Evolutionary conservation across 2,329 filamentous ascomycete species (phyloP), one percentile per base, ranked within the genome.

Genomic region (Daldinia eschscholtzii): DNA sequence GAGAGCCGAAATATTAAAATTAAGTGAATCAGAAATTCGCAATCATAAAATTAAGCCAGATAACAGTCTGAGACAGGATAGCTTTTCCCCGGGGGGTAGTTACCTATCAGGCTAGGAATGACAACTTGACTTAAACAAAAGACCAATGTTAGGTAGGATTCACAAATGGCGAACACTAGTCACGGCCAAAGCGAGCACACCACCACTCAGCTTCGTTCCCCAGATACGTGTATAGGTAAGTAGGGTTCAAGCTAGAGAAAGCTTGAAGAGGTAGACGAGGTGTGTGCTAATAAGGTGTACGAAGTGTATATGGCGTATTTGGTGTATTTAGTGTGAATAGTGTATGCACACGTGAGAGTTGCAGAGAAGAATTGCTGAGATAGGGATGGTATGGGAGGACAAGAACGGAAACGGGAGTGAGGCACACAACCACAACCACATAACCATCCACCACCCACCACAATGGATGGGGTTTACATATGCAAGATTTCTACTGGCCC

Each of bases 291-390:
- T 33, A n/a, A 48, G 42, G 42, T 23, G 18, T 46, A 9, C 18
- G 7, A 42, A 15, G 39, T 18, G 18, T 46, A 4, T 26, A 52
- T 26, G 26, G 13, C 10, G 33, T 35, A 10, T 10, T 35, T 15
- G 30, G 46, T 1, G 20, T 52, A 52, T 52, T 4, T 9, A 6
- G 28, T 33, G 46, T 50, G 30, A n/a, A 26, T 28, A 20, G 33
- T 66, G 44, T 64, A 55, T 57, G 65, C 64, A 71, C 74, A 75
- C 73, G 74, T 75, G 73, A 75, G 72, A 46, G 33, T 65, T 67
- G 67, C 68, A 71, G 68, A 62, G 61, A 56, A 64, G 65, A 59
- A 41, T 18, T 53, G 46, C 64, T 64, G 59, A 55, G 64, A 62
- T 72, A 66, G 59, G 70, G 57, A 61, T 64, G 64, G 64, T 67